Conservation (phyloP, 108 stramenopile species). For the Skeletonema marinoi region DNA sequence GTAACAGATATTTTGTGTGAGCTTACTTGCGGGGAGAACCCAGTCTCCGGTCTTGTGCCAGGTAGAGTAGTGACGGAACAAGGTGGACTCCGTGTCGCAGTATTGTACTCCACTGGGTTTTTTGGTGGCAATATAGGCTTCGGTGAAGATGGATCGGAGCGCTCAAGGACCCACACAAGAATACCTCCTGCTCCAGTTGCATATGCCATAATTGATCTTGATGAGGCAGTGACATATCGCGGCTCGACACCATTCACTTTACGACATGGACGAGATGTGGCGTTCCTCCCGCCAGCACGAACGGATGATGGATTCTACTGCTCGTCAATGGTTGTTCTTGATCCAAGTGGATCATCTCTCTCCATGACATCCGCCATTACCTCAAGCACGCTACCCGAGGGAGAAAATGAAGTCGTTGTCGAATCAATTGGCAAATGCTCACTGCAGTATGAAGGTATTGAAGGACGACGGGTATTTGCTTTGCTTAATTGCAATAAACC, state of each 20-base stretch:
- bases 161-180: constrained; percentile 27
- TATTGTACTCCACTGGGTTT: constrained; percentile 52
- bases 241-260: constrained; percentile 40
- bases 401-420: constrained; percentile 30
- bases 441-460: constrained; percentile 59
- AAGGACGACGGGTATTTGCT: constrained; percentile 56
- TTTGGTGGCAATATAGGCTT: constrained; percentile 28
- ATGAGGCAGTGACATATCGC: constrained; percentile 36
- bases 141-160: constrained; percentile 3
- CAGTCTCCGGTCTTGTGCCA: constrained; percentile 56
- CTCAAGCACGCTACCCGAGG: constrained; percentile 21
- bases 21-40: constrained; percentile 56
- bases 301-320: constrained; percentile 42
- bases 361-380: constrained; percentile 42
- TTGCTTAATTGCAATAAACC: constrained; percentile 46
- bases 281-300: constrained; percentile 58
- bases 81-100: constrained; percentile 42
- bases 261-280: constrained; percentile 66
- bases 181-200: constrained; percentile 39
- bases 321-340: constrained; percentile 63
- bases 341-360: constrained; percentile 40
- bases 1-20: constrained; percentile 66
- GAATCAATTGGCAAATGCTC: constrained; percentile 51
- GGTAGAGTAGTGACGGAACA: constrained; percentile 59
- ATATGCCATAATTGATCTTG: constrained; percentile 53